These are phyloP conservation scores for Aspergillus nanangensis DNA, from an alignment of 495 filamentous ascomycete species.

Conservation along the genomic window DNA sequence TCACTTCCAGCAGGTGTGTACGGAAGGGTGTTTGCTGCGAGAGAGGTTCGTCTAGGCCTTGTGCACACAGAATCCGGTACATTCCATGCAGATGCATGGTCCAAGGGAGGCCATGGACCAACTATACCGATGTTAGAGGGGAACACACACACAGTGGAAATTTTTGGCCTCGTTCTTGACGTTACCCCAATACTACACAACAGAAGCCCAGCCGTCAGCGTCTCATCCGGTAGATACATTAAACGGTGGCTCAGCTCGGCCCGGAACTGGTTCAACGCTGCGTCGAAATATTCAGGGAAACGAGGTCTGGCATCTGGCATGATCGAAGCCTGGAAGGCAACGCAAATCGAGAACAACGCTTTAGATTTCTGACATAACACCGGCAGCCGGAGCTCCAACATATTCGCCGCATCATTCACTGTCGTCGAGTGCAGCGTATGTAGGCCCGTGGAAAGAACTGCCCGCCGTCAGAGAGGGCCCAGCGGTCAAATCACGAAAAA, in stretches of 20 bases:
- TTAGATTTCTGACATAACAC: conserved; percentile 23
- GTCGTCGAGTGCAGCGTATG: conserved; percentile 32
- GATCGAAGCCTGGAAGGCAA: conserved; percentile 29
- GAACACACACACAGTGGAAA: too few species aligned
- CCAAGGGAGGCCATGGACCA: conserved; percentile 32
- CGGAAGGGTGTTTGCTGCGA: conserved; percentile 14
- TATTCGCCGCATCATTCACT: conserved; percentile 11
- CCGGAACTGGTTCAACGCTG: conserved; percentile 24
- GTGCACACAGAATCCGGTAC: conserved; percentile 27
- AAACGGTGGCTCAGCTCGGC: conserved; percentile 23
- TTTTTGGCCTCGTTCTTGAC: too few species aligned
- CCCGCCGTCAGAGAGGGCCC: too few species aligned
- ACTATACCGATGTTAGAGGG: conserved; percentile 16
- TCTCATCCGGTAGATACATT: conserved; percentile 24
- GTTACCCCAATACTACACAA: conserved; percentile 34
- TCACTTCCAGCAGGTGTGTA: conserved; percentile 29
- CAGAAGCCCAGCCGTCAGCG: conserved; percentile 29
- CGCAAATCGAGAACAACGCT: conserved; percentile 28
- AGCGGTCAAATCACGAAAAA: too few species aligned
- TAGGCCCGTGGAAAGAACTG: conserved; percentile 28
- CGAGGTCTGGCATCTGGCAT: conserved; percentile 4
- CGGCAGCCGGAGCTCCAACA: conserved; percentile 21
- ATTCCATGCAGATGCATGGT: conserved; percentile 37
- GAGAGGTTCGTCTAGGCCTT: conserved; percentile 9
- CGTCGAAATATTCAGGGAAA: conserved; percentile 32